A percentile compares a stretch with the other conserved stretches of the same genome.
Evolutionary conservation across 208 protist genomes (phyloP).

Genomic region (Borovskyia barvae): DNA sequence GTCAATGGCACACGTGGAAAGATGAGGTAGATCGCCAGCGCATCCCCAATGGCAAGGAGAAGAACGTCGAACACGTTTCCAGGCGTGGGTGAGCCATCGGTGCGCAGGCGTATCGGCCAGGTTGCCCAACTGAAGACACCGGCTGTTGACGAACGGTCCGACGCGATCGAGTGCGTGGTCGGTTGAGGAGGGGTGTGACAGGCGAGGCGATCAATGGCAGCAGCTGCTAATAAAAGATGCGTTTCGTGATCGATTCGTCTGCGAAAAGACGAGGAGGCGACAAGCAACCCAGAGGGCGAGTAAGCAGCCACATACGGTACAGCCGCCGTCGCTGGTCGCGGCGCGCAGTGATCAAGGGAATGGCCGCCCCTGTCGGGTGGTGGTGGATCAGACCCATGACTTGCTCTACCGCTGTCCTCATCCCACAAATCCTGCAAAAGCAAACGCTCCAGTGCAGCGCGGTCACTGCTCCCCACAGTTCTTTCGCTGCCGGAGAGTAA

Average conservation of each 20-base stretch:
- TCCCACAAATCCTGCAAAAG: slow-evolving; percentile 16
- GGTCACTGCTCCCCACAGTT: background rate
- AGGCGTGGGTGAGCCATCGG: background rate
- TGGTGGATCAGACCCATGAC: background rate
- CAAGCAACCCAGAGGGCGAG: slow-evolving; percentile 57
- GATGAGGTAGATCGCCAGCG: slow-evolving; percentile 37
- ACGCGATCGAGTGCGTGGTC: background rate
- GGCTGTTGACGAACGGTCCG: background rate
- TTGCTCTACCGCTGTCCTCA: background rate
- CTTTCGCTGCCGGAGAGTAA: slow-evolving; percentile 6
- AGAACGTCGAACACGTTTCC: slow-evolving; percentile 34
- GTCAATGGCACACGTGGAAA: slow-evolving; percentile 20
- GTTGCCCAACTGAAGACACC: slow-evolving; percentile 14
- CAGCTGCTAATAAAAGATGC: slow-evolving; percentile 37
- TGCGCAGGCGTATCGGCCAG: slow-evolving; percentile 15
- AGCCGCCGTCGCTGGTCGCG: background rate
- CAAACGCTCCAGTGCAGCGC: slow-evolving; percentile 1
- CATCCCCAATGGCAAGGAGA: slow-evolving; percentile 48
- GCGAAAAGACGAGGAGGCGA: slow-evolving; percentile 40
- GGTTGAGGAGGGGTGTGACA: background rate
- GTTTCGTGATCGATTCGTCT: slow-evolving; percentile 29
- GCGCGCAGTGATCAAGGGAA: too few species aligned
- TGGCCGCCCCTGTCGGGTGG: background rate
- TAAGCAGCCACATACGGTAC: slow-evolving; percentile 42
- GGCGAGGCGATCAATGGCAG: slow-evolving; percentile 47